A percentile compares a stretch with the other conserved stretches of the same genome.
These are phyloP conservation scores for Neurospora cerealis DNA, from an alignment of 495 filamentous ascomycete genomes.

Conservation along the genomic window DNA sequence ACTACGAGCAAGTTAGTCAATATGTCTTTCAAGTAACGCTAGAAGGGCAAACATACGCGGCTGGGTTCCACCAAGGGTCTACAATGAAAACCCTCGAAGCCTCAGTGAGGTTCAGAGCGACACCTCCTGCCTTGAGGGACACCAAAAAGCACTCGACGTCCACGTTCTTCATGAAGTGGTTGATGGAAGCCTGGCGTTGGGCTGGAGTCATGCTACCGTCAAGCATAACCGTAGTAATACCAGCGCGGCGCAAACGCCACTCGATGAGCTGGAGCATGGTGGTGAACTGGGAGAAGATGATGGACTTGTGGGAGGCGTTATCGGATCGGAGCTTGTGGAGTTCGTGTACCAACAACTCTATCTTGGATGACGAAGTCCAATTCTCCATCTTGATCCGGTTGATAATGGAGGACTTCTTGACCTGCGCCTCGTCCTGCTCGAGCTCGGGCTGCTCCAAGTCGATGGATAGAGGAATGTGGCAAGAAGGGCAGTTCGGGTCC, in stretches of 20 bases:
- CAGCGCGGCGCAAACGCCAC: conserved; percentile 88
- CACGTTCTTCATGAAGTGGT: conserved; percentile 86
- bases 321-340: conserved; percentile 79
- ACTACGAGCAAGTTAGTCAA: conserved; percentile 3
- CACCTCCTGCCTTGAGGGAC: conserved; percentile 88
- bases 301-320: conserved; percentile 88
- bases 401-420: conserved; percentile 93
- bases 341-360: conserved; percentile 90
- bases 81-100: conserved; percentile 91
- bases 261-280: conserved; percentile 96
- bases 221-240: conserved; percentile 95
- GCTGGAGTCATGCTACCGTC: conserved; percentile 92
- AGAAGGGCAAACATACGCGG: conserved; percentile 38
- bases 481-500: conserved; percentile 76
- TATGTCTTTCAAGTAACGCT: not conserved
- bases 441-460: conserved; percentile 91
- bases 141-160: conserved; percentile 93
- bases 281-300: conserved; percentile 96
- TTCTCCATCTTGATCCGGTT: conserved; percentile 95
- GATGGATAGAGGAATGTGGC: conserved; percentile 80
- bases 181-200: conserved; percentile 82
- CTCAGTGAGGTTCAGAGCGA: conserved; percentile 90
- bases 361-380: conserved; percentile 96
- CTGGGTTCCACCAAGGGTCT: conserved; percentile 98
- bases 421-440: conserved; percentile 68